Conservation (phyloP, 2,329 filamentous ascomycete genomes). For the Penicillium frequentans region DNA sequence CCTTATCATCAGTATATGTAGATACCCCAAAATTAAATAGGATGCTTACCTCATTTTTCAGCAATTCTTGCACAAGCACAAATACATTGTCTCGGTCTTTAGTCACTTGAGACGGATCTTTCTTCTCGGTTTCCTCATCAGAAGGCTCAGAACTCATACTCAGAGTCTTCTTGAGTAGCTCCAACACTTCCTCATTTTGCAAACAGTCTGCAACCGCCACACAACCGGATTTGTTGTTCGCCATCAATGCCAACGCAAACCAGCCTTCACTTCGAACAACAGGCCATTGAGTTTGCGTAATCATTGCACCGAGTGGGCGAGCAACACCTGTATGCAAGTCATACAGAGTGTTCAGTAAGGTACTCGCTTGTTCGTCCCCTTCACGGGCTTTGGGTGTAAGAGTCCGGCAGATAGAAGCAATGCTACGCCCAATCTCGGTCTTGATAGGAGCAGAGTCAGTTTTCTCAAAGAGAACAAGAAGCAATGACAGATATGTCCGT, state of each 20-base stretch:
- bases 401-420: conserved; percentile 47
- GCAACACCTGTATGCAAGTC: conserved; percentile 36
- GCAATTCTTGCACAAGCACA: conserved; percentile 40
- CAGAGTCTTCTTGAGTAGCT: conserved; percentile 35
- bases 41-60: conserved; percentile 39
- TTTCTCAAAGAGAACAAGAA: conserved; percentile 43
- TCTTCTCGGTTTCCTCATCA: conserved; percentile 19
- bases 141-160: conserved; percentile 23
- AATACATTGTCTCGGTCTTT: conserved; percentile 45
- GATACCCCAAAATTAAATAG: not conserved
- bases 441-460: conserved; percentile 47
- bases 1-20: conserved; percentile 3
- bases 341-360: conserved; percentile 36
- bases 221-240: conserved; percentile 34
- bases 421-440: conserved; percentile 48
- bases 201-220: conserved; percentile 36
- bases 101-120: conserved; percentile 25
- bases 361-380: conserved; percentile 19
- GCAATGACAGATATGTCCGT: conserved; percentile 41
- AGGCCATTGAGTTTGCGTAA: conserved; percentile 48
- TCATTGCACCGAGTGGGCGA: conserved; percentile 44
- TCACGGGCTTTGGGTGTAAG: conserved; percentile 31
- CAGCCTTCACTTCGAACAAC: conserved; percentile 51
- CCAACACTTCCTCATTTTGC: conserved; percentile 34
- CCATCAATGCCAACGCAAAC: conserved; percentile 51